Conservation (phyloP, 2,329 filamentous ascomycete genomes). For the Didymella sp. region DNA sequence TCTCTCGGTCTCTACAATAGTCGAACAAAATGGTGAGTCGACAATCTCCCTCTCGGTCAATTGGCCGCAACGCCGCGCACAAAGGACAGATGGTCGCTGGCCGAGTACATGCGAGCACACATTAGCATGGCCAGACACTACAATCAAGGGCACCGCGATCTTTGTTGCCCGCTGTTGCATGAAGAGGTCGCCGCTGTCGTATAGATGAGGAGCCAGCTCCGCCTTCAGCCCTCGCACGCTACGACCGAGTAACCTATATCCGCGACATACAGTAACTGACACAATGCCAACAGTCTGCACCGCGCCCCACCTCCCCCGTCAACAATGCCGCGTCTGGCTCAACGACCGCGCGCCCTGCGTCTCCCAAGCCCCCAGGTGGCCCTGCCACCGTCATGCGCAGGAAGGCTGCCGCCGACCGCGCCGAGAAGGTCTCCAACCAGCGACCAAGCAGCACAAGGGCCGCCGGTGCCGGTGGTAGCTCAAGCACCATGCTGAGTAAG, state of each 20-base stretch:
- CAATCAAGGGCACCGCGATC: background rate
- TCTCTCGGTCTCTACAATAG: slow-evolving; percentile 8
- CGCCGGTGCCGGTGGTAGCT: slow-evolving; percentile 93
- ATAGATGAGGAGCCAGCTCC: background rate
- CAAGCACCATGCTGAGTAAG: slow-evolving; percentile 97
- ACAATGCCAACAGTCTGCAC: slow-evolving; percentile 38
- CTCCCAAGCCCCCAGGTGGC: slow-evolving; percentile 88
- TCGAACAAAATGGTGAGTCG: slow-evolving; percentile 16
- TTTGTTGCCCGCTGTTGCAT: background rate
- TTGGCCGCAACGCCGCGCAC: slow-evolving; percentile 3
- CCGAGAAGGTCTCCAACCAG: slow-evolving; percentile 94
- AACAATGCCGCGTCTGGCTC: slow-evolving; percentile 64
- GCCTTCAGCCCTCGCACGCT: background rate
- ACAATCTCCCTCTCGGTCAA: background rate
- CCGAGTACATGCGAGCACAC: slow-evolving; percentile 6
- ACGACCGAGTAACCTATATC: background rate
- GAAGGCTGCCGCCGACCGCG: slow-evolving; percentile 94
- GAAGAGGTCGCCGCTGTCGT: background rate
- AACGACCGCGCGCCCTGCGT: slow-evolving; percentile 77
- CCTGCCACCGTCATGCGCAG: slow-evolving; percentile 94
- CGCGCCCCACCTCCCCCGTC: slow-evolving; percentile 49
- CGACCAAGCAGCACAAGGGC: slow-evolving; percentile 90
- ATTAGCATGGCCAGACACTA: background rate
- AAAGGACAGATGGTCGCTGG: slow-evolving; percentile 15
- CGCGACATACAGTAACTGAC: slow-evolving; percentile 17